Evolutionary conservation across 1,284 basidiomycete species (phyloP), one percentile per base, ranked within the genome.

Genomic region (Apiotrichum sp.): DNA sequence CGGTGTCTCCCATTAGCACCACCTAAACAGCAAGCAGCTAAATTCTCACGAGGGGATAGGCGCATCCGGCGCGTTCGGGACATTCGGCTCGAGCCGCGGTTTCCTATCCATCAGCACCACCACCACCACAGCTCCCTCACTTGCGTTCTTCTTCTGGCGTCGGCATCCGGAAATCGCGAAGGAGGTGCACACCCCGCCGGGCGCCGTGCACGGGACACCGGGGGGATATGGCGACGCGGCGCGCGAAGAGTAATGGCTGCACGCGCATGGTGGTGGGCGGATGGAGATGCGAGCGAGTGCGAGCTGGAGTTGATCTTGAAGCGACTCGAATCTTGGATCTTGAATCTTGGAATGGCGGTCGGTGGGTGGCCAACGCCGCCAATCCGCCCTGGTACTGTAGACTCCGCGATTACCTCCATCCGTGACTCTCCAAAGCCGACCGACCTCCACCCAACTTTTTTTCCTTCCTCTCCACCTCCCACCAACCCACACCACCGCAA

Each of bases 121-220:
- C n/a, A 16, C 58, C 57, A 36, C 59, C 65, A 11, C n/a, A 52
- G 22, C 22, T 22, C 22, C 22, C 63, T 55, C 50, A 66, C 67
- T 55, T 57, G 10, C 42, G 46, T 16, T 64, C 33, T 41, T 65
- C 58, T 6, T 57, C 53, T 6, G 40, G 14, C 2, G 59, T 59
- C 9, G 65, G 64, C 16, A 36, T 49, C 9, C 64, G 62, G 13
- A 68, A 47, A 53, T 70, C 67, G 36, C 65, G 59, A 16, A 70
- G 57, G 9, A 56, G 50, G 43, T 70, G 65, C 29, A 70, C 55
- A 36, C 56, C 41, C 11, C 58, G 58, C 33, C 16, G 11, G 11
- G 9, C 16, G 14, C 34, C 34, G 29, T 31, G 40, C 13, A 31
- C 36, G 45, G 50, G 16, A 7, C 40, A 42, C 3, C 10, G 8